A percentile compares a stretch with the other conserved stretches of the same genome.
Conservation (phyloP, 2,329 filamentous ascomycete genomes). For the Amphichorda felina region DNA sequence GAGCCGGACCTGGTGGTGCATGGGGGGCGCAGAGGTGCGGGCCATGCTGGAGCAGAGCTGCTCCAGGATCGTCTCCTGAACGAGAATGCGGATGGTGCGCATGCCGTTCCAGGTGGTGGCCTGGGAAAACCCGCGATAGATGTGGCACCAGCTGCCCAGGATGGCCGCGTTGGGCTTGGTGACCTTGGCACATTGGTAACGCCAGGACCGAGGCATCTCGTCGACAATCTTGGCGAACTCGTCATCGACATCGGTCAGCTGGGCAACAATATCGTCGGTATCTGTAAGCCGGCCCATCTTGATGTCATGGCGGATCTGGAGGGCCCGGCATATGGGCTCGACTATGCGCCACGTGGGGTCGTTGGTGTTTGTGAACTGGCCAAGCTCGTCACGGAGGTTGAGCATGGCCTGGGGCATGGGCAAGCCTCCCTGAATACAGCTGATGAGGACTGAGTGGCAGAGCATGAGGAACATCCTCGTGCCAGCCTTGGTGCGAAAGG, state of each 20-base stretch:
- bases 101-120: conserved; percentile 36
- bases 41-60: conserved; percentile 24
- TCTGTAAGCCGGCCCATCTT: conserved; percentile 22
- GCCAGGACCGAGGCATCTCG: conserved; percentile 26
- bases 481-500: conserved; percentile 32
- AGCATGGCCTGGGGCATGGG: conserved; percentile 35
- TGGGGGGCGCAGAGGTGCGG: conserved; percentile 12
- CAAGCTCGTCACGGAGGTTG: conserved; percentile 31
- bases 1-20: conserved; percentile 20
- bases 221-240: conserved; percentile 27
- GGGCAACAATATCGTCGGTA: conserved; percentile 20
- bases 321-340: conserved; percentile 29
- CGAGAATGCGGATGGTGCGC: conserved; percentile 30
- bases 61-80: conserved; percentile 34
- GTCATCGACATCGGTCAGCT: conserved; percentile 26
- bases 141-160: conserved; percentile 28
- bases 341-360: conserved; percentile 30
- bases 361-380: conserved; percentile 18
- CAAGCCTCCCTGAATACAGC: conserved; percentile 35
- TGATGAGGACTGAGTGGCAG: conserved; percentile 36
- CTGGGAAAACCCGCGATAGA: conserved; percentile 30
- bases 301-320: conserved; percentile 35
- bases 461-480: conserved; percentile 42
- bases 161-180: conserved; percentile 26
- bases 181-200: conserved; percentile 27